Evolutionary conservation across 129 eudicot species (phyloP), one percentile per base, ranked within the genome.

Genomic region (Dittrichia graveolens): DNA sequence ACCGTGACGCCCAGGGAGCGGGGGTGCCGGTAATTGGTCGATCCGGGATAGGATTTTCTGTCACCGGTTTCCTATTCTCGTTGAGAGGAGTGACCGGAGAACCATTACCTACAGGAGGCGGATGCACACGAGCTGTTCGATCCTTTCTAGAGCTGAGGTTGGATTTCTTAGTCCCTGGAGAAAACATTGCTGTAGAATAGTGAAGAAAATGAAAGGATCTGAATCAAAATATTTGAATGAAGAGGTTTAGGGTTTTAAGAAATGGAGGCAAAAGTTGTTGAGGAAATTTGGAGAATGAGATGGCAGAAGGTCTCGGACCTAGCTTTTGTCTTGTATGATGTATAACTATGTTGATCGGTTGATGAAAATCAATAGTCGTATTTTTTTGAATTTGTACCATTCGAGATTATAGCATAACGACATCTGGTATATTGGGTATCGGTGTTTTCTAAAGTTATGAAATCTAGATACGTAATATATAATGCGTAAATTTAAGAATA

Each of bases 1-100:
- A 81, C 15, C 96, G 96, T 64, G 96, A 76, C 34, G 98, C 78
- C 96, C 98, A 92, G 1, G 98, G 98, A 34, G 98, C 96, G 7
- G 98, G 96, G 14, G 98, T 89, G 57, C 96, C 98, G 66, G 98
- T 87, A 64, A 16, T 55, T 3, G 96, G 97, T 38, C 97, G 94
- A 57, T 92, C 85, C n/a, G 87, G 88, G 54, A 88, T 40, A 1
- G 79, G 18, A 72, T 59, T 77, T 24, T 81, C 88, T 66, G 61
- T 52, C 67, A 48, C 61, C 57, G 76, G 63, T 4, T 59, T 75
- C 50, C 81, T 74, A 18, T 74, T 61, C 49, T 81, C 89, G 5
- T 47, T 18, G 6, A 75, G 73, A 14, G 98, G 87, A 14, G 96
- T 84, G 6, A 69, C 72, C 45, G 85, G 87, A 19, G 88, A 81